A percentile compares a stretch with the other conserved stretches of the same genome.
phyloP scores from a whole-genome alignment of 768 basidiomycete genomes.

The Calocybe cyanea region DNA sequence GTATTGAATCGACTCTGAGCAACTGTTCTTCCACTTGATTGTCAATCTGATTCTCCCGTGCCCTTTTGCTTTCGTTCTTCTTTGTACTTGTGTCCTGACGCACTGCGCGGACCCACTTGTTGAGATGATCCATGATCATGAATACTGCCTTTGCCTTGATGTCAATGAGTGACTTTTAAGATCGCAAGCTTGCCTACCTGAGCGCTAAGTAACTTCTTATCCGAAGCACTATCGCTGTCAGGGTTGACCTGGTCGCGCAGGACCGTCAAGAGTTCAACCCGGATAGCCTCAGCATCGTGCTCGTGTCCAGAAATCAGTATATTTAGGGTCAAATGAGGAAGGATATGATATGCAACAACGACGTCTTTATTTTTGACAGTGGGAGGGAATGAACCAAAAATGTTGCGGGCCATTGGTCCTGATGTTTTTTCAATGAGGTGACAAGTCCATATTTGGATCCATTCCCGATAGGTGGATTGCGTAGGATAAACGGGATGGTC shows the following conservation, averaged over 20 bases:
- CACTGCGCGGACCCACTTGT: constrained; percentile 77
- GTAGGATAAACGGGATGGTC: constrained; percentile 76
- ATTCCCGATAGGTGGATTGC: constrained; percentile 86
- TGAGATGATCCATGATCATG: constrained; percentile 91
- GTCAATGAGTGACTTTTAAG: neutral
- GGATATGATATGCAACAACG: constrained; percentile 84
- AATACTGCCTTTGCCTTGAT: constrained; percentile 69
- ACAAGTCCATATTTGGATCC: constrained; percentile 88
- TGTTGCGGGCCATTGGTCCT: constrained; percentile 50
- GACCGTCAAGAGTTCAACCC: constrained; percentile 73
- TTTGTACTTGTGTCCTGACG: constrained; percentile 58
- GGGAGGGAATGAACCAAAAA: constrained; percentile 78
- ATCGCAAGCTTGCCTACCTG: constrained; percentile 52
- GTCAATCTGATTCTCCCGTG: constrained; percentile 32
- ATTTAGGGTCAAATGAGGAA: constrained; percentile 90
- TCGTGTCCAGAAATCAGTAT: constrained; percentile 74
- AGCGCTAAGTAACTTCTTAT: constrained; percentile 89
- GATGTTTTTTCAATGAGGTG: constrained; percentile 70
- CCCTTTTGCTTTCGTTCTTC: constrained; percentile 49
- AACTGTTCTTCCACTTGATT: constrained; percentile 57
- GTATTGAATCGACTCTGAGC: constrained; percentile 69
- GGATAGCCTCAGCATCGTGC: constrained; percentile 59
- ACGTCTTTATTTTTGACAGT: constrained; percentile 87
- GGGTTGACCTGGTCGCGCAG: constrained; percentile 81
- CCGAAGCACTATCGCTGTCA: constrained; percentile 52